These are phyloP conservation scores for Penicillium salamii DNA, from an alignment of 495 filamentous ascomycete species.

Conservation along the genomic window DNA sequence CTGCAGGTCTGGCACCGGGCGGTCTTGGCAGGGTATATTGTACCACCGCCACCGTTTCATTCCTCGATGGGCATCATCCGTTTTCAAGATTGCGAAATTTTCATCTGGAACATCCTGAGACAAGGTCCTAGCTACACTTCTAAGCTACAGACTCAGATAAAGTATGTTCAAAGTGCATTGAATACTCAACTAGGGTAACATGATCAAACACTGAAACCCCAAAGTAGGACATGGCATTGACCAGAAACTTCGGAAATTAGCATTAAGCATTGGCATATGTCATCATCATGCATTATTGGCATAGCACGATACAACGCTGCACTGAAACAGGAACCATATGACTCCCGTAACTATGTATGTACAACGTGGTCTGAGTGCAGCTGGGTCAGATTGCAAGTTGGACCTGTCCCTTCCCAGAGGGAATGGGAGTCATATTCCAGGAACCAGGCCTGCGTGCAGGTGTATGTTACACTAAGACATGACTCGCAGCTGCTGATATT, in stretches of 20 bases:
- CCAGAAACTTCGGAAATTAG: neutral
- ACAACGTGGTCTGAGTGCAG: conserved; percentile 4
- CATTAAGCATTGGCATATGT: neutral
- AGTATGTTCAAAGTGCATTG: neutral
- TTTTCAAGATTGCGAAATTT: neutral
- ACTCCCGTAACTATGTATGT: neutral
- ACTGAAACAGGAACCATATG: neutral
- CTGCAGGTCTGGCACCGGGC: neutral
- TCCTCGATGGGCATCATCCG: neutral
- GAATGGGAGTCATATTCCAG: neutral
- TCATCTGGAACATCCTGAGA: conserved; percentile 5
- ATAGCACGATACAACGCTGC: conserved; percentile 8
- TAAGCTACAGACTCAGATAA: neutral
- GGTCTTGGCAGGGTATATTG: conserved; percentile 1
- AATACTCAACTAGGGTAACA: neutral
- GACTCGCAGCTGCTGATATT: neutral
- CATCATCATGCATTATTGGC: neutral
- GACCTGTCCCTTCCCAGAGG: conserved; percentile 1
- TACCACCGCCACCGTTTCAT: conserved; percentile 1
- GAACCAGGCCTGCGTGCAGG: neutral
- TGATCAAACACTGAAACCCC: conserved; percentile 1
- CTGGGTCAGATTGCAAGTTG: neutral
- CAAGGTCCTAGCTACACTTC: neutral
- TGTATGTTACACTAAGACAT: conserved; percentile 1
- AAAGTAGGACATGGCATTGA: conserved; percentile 1